Percentiles rank a stretch among this genome's conserved stretches.
Evolutionary conservation across 768 basidiomycete genomes (phyloP).

Genomic region (Suillus brevipes): DNA sequence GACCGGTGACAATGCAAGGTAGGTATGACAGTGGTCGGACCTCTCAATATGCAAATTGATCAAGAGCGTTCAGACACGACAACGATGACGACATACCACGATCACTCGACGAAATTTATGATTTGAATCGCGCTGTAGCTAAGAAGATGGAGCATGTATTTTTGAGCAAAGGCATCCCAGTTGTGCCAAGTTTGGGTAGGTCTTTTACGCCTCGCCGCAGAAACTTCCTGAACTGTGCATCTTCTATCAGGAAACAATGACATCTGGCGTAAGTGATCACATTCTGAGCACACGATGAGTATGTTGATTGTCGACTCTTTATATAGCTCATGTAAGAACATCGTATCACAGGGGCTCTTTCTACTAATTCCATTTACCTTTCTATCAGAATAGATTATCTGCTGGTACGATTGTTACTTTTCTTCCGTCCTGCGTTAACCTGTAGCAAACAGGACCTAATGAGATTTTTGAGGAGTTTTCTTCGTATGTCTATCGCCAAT

Average conservation of each 20-base stretch:
- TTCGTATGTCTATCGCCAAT: slow-evolving; percentile 45
- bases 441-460: slow-evolving; percentile 54
- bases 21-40: slow-evolving; percentile 1
- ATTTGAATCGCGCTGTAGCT: slow-evolving; percentile 68
- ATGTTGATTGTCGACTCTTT: slow-evolving; percentile 16
- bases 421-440: slow-evolving; percentile 2
- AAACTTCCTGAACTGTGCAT: neutral
- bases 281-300: slow-evolving; percentile 10
- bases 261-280: slow-evolving; percentile 71
- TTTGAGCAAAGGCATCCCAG: slow-evolving; percentile 62
- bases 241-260: slow-evolving; percentile 76
- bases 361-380: slow-evolving; percentile 8
- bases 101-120: slow-evolving; percentile 75
- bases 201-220: slow-evolving; percentile 6
- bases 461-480: slow-evolving; percentile 65
- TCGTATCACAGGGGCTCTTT: slow-evolving; percentile 8
- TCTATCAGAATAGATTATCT: slow-evolving; percentile 58
- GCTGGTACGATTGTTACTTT: slow-evolving; percentile 44
- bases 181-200: slow-evolving; percentile 77
- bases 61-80: slow-evolving; percentile 59
- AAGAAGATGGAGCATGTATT: slow-evolving; percentile 73
- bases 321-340: slow-evolving; percentile 55
- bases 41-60: neutral
- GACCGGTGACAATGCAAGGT: slow-evolving; percentile 79
- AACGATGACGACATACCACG: slow-evolving; percentile 78